These are phyloP conservation scores for Geotrichum candidum DNA, from an alignment of 1,139 yeast genomes.

Conservation along the genomic window DNA sequence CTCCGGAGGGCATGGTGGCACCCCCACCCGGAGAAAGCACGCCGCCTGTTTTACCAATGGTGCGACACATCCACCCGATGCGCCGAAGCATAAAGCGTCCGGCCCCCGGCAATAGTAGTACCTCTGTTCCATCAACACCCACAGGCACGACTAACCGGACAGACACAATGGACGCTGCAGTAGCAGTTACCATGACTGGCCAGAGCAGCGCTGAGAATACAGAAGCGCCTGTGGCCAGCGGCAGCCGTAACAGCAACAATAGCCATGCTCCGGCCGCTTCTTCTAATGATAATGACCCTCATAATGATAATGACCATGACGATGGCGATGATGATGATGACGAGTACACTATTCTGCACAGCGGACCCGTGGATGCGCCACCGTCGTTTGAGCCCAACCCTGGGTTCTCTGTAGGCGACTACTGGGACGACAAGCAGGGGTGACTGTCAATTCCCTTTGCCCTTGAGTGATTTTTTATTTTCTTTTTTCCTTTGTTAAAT, in stretches of 20 bases:
- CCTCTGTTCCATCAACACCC: not conserved
- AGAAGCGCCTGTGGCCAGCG: not conserved
- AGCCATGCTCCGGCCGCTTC: not conserved
- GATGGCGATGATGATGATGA: constrained; percentile 16
- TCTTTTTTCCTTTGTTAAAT: not conserved
- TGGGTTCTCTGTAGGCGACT: constrained; percentile 32
- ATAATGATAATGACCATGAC: not conserved
- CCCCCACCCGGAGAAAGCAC: not conserved
- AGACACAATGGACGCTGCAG: not conserved
- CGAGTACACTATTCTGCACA: constrained; percentile 9
- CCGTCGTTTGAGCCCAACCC: constrained; percentile 25
- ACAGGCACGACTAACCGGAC: not conserved
- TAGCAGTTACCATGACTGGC: not conserved
- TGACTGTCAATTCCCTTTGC: not conserved
- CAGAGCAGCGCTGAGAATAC: not conserved
- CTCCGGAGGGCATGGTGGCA: constrained; percentile 5
- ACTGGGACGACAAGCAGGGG: constrained; percentile 31
- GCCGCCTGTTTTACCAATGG: not conserved
- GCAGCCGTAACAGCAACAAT: not conserved
- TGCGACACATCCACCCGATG: constrained; percentile 13
- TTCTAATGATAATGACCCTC: not conserved
- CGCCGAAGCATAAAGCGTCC: constrained; percentile 11
- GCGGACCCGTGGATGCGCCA: constrained; percentile 1
- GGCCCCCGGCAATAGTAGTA: not conserved
- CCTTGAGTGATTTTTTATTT: not conserved